These are phyloP conservation scores for Chrysoporthe deuterocubensis DNA, from an alignment of 2,329 filamentous ascomycete genomes.

Conservation along the genomic window DNA sequence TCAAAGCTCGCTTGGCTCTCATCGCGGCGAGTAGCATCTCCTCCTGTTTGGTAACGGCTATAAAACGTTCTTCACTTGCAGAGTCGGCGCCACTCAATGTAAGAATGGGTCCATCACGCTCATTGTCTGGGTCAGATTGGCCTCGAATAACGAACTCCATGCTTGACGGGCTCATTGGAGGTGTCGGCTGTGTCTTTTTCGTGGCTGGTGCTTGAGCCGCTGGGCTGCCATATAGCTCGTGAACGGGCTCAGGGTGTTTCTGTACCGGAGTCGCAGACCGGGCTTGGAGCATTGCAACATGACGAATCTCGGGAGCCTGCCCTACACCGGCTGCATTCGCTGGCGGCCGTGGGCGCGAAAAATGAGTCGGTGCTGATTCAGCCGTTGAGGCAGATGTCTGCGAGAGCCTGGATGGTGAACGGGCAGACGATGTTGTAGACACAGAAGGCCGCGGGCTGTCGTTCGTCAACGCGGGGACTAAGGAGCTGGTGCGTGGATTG, in stretches of 20 bases:
- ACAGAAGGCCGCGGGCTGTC: slow-evolving; percentile 43
- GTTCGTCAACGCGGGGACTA: slow-evolving; percentile 30
- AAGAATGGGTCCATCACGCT: slow-evolving; percentile 39
- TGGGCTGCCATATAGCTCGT: slow-evolving; percentile 26
- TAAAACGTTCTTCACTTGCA: slow-evolving; percentile 48
- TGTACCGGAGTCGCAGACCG: slow-evolving; percentile 16
- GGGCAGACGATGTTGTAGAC: slow-evolving; percentile 40
- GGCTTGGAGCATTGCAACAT: slow-evolving; percentile 27
- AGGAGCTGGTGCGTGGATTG: slow-evolving; percentile 37
- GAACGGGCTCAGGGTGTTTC: slow-evolving; percentile 18
- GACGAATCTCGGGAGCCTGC: slow-evolving; percentile 18
- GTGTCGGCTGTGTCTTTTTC: slow-evolving; percentile 45
- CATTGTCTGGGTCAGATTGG: slow-evolving; percentile 27
- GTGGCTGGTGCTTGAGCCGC: slow-evolving; percentile 32
- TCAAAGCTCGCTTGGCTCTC: slow-evolving; percentile 59
- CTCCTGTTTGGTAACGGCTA: slow-evolving; percentile 62
- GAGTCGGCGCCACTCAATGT: slow-evolving; percentile 31
- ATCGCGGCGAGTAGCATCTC: slow-evolving; percentile 62
- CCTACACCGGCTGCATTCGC: slow-evolving; percentile 3
- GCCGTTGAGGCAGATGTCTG: slow-evolving; percentile 32
- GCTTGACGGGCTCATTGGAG: slow-evolving; percentile 56
- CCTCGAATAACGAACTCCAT: slow-evolving; percentile 53
- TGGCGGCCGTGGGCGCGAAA: slow-evolving; percentile 21
- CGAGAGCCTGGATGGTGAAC: slow-evolving; percentile 35
- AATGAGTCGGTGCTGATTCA: slow-evolving; percentile 22